These are phyloP conservation scores for Cardamine resedifolia DNA, from an alignment of 345 rosid genomes.

Conservation along the genomic window DNA sequence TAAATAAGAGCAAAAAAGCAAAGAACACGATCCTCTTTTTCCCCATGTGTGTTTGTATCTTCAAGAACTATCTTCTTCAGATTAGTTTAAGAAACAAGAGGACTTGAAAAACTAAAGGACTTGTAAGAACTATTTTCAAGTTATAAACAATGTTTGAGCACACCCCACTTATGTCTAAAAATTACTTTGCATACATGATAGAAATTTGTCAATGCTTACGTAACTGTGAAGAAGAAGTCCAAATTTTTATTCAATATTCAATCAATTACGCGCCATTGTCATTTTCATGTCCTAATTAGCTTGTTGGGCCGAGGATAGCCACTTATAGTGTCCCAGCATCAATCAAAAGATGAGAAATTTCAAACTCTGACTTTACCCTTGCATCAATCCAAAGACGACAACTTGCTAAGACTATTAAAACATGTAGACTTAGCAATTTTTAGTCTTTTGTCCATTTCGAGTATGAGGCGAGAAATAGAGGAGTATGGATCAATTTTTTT, in stretches of 20 bases:
- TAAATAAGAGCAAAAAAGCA: neutral
- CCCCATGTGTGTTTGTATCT: neutral
- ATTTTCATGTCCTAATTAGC: neutral
- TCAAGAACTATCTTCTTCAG: slow-evolving; percentile 6
- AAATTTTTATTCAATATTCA: no score
- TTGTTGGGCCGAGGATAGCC: neutral
- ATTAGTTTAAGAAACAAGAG: neutral
- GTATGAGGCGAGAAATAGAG: no score
- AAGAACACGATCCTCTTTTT: neutral
- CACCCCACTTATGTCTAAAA: neutral
- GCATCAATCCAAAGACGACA: no score
- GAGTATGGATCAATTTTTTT: no score
- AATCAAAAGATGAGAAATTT: neutral
- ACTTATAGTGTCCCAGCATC: neutral
- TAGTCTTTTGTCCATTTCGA: no score
- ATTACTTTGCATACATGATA: no score
- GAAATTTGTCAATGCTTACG: neutral
- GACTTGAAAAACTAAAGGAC: neutral
- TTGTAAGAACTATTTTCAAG: neutral
- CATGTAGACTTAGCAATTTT: no score
- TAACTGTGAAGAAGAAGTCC: neutral
- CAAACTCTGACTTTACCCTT: neutral
- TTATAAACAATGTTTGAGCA: neutral
- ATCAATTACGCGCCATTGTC: no score
- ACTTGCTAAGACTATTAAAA: no score